Conservation (phyloP, 2,329 filamentous ascomycete genomes). For the Exophiala calicioides region DNA sequence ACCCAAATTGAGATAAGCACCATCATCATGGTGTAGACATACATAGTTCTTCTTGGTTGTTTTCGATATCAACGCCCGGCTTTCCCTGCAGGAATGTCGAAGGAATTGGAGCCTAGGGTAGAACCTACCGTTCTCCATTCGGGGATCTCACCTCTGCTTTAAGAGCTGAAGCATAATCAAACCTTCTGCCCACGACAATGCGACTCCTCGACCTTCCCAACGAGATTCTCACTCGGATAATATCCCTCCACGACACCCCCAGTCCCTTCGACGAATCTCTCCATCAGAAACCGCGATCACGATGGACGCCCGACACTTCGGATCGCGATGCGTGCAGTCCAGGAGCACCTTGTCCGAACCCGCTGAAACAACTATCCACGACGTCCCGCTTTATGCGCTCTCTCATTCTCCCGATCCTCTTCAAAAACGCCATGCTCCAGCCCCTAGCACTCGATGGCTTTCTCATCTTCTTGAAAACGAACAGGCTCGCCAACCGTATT, state of each 20-base stretch:
- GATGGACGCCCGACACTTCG: constrained; percentile 2
- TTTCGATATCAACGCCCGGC: too few species aligned
- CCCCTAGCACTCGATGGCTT: constrained; percentile 39
- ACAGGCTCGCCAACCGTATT: constrained; percentile 42
- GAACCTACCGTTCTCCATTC: too few species aligned
- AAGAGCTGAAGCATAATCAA: not conserved
- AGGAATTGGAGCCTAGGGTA: too few species aligned
- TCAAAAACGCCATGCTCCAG: constrained; percentile 54
- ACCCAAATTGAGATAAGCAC: too few species aligned
- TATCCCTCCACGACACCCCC: constrained; percentile 54
- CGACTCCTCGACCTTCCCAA: constrained; percentile 52
- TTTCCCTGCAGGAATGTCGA: too few species aligned
- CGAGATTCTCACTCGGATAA: constrained; percentile 61
- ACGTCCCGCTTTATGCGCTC: constrained; percentile 58
- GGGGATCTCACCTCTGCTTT: too few species aligned
- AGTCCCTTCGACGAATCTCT: constrained; percentile 41
- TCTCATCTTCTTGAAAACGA: constrained; percentile 40
- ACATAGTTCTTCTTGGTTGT: too few species aligned
- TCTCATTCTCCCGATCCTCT: constrained; percentile 57
- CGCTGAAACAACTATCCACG: constrained; percentile 58
- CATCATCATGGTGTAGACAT: too few species aligned
- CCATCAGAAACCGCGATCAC: constrained; percentile 49
- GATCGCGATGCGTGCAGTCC: constrained; percentile 1
- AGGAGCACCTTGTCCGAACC: constrained; percentile 24
- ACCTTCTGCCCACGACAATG: constrained; percentile 1